Conservation (phyloP, 164 flowering plant species). For the Warburgia ugandensis region DNA sequence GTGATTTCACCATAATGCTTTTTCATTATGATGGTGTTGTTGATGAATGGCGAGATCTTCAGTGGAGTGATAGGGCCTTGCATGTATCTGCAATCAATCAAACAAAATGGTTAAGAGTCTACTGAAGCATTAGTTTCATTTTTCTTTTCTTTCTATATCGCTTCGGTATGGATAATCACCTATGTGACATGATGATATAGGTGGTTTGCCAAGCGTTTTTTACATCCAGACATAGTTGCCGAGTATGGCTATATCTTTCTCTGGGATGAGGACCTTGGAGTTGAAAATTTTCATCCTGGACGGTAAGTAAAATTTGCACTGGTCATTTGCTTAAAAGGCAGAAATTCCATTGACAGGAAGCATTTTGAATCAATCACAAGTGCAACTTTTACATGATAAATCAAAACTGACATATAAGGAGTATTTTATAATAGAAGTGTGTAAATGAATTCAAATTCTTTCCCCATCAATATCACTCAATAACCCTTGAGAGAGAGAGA, state of each 20-base stretch:
- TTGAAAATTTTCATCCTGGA: constrained; percentile 60
- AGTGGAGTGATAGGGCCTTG: constrained; percentile 56
- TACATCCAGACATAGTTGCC: constrained; percentile 82
- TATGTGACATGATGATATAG: constrained; percentile 20
- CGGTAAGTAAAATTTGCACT: constrained; percentile 32
- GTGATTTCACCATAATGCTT: constrained; percentile 65
- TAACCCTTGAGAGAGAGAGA: no score
- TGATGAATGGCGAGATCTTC: constrained; percentile 64
- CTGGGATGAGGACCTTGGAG: constrained; percentile 94
- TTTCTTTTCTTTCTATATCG: neutral
- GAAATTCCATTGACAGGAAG: neutral
- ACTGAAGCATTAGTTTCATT: neutral
- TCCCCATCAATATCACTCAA: no score
- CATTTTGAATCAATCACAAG: neutral
- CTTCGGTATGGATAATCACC: neutral
- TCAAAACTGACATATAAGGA: no score
- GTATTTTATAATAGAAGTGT: no score
- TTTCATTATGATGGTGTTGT: constrained; percentile 84
- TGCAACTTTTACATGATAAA: no score
- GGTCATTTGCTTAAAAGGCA: neutral
- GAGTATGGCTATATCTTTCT: constrained; percentile 73
- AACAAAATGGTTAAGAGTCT: constrained; percentile 63
- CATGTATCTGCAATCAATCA: constrained; percentile 73
- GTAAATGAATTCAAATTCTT: no score
- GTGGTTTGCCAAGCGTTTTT: constrained; percentile 95